A percentile compares a stretch with the other conserved stretches of the same genome.
These are phyloP conservation scores for Cicer cuneatum DNA, from an alignment of 306 rosid genomes.

Conservation along the genomic window DNA sequence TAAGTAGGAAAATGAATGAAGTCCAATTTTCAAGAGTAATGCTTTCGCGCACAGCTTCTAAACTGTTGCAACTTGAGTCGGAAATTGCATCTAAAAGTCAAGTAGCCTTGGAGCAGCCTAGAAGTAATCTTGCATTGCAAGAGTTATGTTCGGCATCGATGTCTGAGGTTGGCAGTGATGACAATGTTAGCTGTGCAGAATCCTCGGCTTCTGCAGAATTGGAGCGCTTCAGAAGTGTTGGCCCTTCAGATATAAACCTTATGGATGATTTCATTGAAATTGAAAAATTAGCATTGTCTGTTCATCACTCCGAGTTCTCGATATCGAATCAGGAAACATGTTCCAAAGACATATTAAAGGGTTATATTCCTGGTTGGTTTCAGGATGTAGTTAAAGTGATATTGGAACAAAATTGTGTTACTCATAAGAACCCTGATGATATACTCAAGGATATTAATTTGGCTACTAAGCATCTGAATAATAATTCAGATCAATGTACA, in stretches of 20 bases:
- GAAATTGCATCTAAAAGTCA: conserved; percentile 55
- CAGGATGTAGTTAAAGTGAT: conserved; percentile 56
- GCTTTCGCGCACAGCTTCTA: conserved; percentile 64
- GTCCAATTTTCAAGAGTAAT: conserved; percentile 70
- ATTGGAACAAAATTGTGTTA: conserved; percentile 53
- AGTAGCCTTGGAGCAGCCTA: conserved; percentile 49
- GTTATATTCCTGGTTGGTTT: conserved; percentile 63
- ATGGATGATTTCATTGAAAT: conserved; percentile 93
- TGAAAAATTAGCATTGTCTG: conserved; percentile 76
- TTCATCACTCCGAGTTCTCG: conserved; percentile 44
- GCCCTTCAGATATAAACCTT: conserved; percentile 69
- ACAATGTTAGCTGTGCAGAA: conserved; percentile 73
- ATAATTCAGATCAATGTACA: conserved; percentile 38
- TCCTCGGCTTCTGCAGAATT: conserved; percentile 80
- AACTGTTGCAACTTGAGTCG: conserved; percentile 57
- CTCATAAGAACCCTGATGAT: conserved; percentile 55
- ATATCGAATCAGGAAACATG: conserved; percentile 52
- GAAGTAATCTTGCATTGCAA: conserved; percentile 47
- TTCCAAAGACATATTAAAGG: conserved; percentile 38
- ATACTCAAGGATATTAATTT: conserved; percentile 58
- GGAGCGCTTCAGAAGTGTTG: conserved; percentile 67
- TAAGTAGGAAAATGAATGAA: conserved; percentile 62
- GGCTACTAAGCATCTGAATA: conserved; percentile 49
- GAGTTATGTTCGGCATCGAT: conserved; percentile 59
- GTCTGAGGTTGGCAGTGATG: conserved; percentile 76